Conservation (phyloP, 2,329 filamentous ascomycete genomes). For the Fusarium pininemorale region DNA sequence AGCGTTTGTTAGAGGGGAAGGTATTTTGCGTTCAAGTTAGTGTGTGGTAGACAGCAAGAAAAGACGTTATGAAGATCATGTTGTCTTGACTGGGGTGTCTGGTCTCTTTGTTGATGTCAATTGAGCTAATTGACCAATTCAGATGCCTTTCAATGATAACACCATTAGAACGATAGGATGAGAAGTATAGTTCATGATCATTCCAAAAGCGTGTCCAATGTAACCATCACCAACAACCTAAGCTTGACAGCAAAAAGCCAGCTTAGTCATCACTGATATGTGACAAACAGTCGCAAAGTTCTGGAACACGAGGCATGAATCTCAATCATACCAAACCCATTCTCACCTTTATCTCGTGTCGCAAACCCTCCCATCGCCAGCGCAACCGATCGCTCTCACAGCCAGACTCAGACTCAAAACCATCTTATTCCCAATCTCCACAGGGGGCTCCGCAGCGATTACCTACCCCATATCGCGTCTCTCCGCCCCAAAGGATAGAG, state of each 20-base stretch:
- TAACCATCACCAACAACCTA: conserved; percentile 10
- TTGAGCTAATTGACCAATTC: not conserved
- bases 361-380: not conserved
- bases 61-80: conserved; percentile 29
- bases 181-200: not conserved
- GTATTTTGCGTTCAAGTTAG: conserved; percentile 34
- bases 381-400: not conserved
- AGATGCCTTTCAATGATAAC: not conserved
- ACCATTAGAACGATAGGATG: not conserved
- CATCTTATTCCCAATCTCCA: conserved; percentile 27
- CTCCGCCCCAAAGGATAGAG: conserved; percentile 4
- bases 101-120: not conserved
- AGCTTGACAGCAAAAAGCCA: not conserved
- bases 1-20: conserved; percentile 26
- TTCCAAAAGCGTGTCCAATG: not conserved
- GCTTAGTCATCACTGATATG: conserved; percentile 32
- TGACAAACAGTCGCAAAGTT: conserved; percentile 20
- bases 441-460: conserved; percentile 28
- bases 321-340: conserved; percentile 10
- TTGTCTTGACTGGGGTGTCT: not conserved
- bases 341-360: not conserved
- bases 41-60: conserved; percentile 38
- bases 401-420: conserved; percentile 1
- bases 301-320: conserved; percentile 13
- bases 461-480: conserved; percentile 25